Conservation (phyloP, 768 basidiomycete species). For the Trametes coccinea region DNA sequence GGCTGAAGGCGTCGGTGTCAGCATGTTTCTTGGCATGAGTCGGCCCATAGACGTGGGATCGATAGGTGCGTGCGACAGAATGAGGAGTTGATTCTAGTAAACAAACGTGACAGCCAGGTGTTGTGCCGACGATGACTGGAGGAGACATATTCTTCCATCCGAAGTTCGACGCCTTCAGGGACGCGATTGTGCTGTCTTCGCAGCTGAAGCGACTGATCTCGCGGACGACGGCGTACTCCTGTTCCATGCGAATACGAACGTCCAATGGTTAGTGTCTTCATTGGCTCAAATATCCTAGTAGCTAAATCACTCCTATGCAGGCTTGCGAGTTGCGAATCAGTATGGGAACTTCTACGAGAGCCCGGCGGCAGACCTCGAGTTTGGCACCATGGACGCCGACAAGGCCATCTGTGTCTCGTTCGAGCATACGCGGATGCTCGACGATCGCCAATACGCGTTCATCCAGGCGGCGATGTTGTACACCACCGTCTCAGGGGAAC, state of each 20-base stretch:
- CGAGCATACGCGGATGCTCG: conserved; percentile 67
- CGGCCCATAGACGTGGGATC: conserved; percentile 86
- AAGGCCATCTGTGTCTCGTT: conserved; percentile 76
- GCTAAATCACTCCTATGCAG: conserved; percentile 34
- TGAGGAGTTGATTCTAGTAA: neutral
- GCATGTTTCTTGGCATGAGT: conserved; percentile 80
- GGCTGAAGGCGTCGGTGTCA: conserved; percentile 87
- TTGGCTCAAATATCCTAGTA: neutral
- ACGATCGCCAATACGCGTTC: conserved; percentile 71
- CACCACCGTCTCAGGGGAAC: conserved; percentile 72
- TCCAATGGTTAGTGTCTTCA: conserved; percentile 63
- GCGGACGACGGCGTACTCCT: conserved; percentile 78
- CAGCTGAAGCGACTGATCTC: conserved; percentile 70
- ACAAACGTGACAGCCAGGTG: conserved; percentile 41
- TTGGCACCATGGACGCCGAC: conserved; percentile 80
- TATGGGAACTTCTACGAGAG: conserved; percentile 73
- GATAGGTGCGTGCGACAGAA: conserved; percentile 54
- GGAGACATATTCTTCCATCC: conserved; percentile 94
- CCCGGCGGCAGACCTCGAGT: conserved; percentile 70
- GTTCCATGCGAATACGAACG: conserved; percentile 77
- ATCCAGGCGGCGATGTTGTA: conserved; percentile 89
- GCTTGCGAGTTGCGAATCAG: conserved; percentile 63
- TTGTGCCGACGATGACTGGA: conserved; percentile 72
- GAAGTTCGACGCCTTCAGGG: conserved; percentile 73
- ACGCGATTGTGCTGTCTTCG: conserved; percentile 64